phyloP scores from a whole-genome alignment of 2,329 filamentous ascomycete genomes.

The Colletotrichum australisinense region DNA sequence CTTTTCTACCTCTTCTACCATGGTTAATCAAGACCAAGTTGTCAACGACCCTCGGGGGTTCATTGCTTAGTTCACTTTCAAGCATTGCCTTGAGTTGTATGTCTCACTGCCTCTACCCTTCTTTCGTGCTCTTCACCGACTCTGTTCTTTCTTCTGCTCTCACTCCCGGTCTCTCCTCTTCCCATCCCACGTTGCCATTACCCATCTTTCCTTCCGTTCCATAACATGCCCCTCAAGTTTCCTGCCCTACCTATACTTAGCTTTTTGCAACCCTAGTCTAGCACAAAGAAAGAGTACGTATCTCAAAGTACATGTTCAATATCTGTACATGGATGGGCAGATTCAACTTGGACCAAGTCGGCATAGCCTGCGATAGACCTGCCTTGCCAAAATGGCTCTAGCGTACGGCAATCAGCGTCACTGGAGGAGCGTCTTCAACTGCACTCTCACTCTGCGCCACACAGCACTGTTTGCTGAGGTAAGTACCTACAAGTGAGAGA shows the following conservation, averaged over 20 bases:
- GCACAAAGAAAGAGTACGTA: background rate
- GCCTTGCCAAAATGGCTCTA: constrained; percentile 3
- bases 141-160: background rate
- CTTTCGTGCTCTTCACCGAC: background rate
- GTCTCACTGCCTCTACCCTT: background rate
- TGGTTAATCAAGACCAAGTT: background rate
- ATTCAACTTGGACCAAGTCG: background rate
- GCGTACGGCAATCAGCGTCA: constrained; percentile 2
- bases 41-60: background rate
- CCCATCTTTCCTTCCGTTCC: background rate
- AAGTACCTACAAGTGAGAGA: background rate
- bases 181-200: constrained; percentile 4
- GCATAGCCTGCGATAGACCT: background rate
- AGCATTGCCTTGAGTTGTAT: background rate
- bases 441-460: background rate
- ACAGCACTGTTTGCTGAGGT: background rate
- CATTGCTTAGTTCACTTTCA: background rate
- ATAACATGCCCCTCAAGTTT: background rate
- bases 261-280: background rate
- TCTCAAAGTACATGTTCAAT: background rate
- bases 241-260: background rate
- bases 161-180: background rate
- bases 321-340: background rate
- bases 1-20: background rate
- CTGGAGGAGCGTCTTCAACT: constrained; percentile 2